phyloP scores from a whole-genome alignment of 441 rosid genomes.

The Biscutella auriculata region DNA sequence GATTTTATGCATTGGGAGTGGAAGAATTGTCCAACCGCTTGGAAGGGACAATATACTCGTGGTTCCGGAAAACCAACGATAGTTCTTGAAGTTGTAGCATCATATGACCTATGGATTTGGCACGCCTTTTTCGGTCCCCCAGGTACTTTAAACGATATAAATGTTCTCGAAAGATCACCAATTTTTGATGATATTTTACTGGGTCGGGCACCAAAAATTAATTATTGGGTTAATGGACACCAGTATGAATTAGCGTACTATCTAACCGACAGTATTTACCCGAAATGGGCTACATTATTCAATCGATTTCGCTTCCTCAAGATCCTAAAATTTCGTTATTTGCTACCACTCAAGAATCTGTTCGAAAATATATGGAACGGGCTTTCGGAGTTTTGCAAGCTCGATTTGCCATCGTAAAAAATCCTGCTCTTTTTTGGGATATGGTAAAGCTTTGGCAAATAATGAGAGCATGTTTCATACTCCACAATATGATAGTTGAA shows the following conservation, averaged over 20 bases:
- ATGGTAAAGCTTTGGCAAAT: not conserved
- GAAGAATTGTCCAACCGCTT: too few relatives aligned
- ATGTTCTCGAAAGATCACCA: not conserved
- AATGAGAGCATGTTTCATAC: not conserved
- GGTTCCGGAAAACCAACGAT: too few relatives aligned
- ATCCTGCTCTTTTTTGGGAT: not conserved
- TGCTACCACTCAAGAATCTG: not conserved
- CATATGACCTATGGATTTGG: not conserved
- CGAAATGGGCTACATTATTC: not conserved
- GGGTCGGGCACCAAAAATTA: not conserved
- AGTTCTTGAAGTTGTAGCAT: not conserved
- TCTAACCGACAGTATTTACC: not conserved
- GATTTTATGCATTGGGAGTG: too few relatives aligned
- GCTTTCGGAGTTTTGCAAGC: not conserved
- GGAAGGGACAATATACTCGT: too few relatives aligned
- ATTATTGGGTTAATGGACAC: too few relatives aligned
- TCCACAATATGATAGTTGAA: not conserved
- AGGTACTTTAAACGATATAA: not conserved
- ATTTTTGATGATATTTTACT: not conserved
- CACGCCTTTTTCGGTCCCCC: not conserved
- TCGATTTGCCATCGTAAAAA: not conserved
- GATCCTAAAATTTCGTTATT: not conserved
- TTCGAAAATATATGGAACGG: not conserved
- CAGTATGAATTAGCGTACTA: too few relatives aligned
- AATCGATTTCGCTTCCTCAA: not conserved